Base-by-base conservation (phyloP, 2,329 filamentous ascomycete species). In the Fusarium setosum region DNA sequence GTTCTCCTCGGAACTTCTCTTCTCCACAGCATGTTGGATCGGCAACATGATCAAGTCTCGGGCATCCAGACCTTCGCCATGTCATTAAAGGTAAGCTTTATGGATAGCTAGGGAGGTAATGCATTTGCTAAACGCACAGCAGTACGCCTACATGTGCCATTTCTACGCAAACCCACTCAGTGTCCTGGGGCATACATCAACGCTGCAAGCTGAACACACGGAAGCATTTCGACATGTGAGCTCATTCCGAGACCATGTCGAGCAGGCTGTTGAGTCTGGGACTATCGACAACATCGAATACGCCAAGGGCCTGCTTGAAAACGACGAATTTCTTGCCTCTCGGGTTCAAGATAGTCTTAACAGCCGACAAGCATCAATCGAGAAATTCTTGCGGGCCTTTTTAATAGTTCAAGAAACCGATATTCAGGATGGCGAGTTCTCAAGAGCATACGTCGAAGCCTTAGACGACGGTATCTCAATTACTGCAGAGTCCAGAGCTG, bases 111-210 rank as follows among this genome's bases (percentile, higher is more conserved):
- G 13, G 4, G 20, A 3, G 17, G 15, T 26, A 5, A 3, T 2
- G 15, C 24, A 18, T 47, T 31, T 29, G 18, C 62, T 72, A 35
- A n/a, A 73, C 69, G 5, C 37, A 5, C 18, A 62, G 17, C 74
- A 93, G 86, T 96, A 95, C 77, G 88, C 90, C 1, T 93, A 94
- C 73, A 94, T 96, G 92, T 92, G 90, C 57, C 91, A 94, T 74
- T 95, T 92, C 72, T 95, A 93, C 69, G 91, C 90, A 35, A 95
- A 94, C 68, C 87, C 90, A 1, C 80, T 94, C 4, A 92, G 89
- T 61, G 75, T 93, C 5, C 83, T 95, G 31, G 76, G 89, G 10
- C 78, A 79, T 3, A 61, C 62, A 21, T 41, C 66, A 75, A 7
- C 17, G 21, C 65, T 92, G 1, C 83, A 90, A 49, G 70, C 79